Evolutionary conservation across 164 flowering plant genomes (phyloP).

Genomic region (Stephania yunnanensis): DNA sequence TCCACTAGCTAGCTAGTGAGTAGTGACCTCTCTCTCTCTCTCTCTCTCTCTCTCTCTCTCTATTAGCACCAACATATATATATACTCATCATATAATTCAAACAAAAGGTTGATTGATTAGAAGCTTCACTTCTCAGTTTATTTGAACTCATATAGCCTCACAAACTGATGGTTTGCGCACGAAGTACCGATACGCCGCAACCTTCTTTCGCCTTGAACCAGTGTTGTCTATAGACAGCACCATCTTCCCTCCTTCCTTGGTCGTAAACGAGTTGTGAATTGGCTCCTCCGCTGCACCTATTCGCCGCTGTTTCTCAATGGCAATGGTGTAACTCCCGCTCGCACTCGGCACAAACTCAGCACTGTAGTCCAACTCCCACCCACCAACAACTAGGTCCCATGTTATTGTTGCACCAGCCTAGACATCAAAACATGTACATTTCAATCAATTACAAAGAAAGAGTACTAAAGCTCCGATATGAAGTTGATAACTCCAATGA

Average conservation of each 20-base stretch:
- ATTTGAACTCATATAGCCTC: background rate
- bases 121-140: no score
- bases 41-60: background rate
- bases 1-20: no score
- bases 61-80: background rate
- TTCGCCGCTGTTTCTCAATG: conserved; percentile 56
- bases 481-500: no score
- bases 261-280: conserved; percentile 65
- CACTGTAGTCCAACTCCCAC: conserved; percentile 95
- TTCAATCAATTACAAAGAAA: background rate
- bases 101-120: no score
- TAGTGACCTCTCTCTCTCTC: background rate
- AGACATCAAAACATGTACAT: background rate
- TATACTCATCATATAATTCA: no score
- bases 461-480: no score
- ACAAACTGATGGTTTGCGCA: conserved; percentile 40
- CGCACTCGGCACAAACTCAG: conserved; percentile 69
- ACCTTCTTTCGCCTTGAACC: conserved; percentile 66
- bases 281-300: conserved; percentile 50
- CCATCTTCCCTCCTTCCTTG: conserved; percentile 75
- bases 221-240: conserved; percentile 77
- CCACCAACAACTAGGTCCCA: conserved; percentile 99
- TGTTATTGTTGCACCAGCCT: conserved; percentile 82
- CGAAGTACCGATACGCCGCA: conserved; percentile 85
- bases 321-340: conserved; percentile 77